Evolutionary conservation across 441 rosid species (phyloP).

Genomic region (Rhodomyrtus psidioides): DNA sequence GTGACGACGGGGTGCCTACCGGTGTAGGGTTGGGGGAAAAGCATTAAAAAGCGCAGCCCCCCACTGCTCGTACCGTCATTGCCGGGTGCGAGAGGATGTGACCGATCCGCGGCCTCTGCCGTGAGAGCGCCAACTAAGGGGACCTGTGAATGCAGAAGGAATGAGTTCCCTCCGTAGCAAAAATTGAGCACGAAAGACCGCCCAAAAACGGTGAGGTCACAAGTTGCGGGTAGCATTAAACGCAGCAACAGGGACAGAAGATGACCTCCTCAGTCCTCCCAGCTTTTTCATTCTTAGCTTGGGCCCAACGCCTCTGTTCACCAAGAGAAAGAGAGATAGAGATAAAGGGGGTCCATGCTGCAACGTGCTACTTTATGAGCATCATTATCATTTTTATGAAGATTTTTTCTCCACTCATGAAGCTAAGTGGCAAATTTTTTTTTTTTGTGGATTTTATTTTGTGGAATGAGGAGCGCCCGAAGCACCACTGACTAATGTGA

Average conservation of each 20-base stretch:
- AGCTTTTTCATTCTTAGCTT: not conserved
- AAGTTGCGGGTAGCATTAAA: not conserved
- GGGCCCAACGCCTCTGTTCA: not conserved
- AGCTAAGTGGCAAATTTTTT: not conserved
- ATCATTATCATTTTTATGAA: not conserved
- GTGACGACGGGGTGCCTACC: not conserved
- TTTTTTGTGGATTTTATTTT: not conserved
- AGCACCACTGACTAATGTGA: not conserved
- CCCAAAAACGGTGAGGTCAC: not conserved
- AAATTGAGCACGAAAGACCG: not conserved
- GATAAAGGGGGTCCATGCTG: too few relatives aligned
- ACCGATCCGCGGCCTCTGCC: not conserved
- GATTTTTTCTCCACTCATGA: too few relatives aligned
- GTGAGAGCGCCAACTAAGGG: not conserved
- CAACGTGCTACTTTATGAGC: not conserved
- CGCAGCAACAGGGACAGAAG: not conserved
- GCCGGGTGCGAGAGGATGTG: not conserved
- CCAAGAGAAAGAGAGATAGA: too few relatives aligned
- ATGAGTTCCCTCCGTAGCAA: not conserved
- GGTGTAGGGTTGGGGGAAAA: not conserved
- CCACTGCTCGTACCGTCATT: not conserved
- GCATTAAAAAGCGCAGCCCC: not conserved
- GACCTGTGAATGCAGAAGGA: not conserved
- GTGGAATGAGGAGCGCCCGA: not conserved
- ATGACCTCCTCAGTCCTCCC: not conserved